These are phyloP conservation scores for Exophiala mesophila DNA, from an alignment of 2,329 filamentous ascomycete species.

Conservation along the genomic window DNA sequence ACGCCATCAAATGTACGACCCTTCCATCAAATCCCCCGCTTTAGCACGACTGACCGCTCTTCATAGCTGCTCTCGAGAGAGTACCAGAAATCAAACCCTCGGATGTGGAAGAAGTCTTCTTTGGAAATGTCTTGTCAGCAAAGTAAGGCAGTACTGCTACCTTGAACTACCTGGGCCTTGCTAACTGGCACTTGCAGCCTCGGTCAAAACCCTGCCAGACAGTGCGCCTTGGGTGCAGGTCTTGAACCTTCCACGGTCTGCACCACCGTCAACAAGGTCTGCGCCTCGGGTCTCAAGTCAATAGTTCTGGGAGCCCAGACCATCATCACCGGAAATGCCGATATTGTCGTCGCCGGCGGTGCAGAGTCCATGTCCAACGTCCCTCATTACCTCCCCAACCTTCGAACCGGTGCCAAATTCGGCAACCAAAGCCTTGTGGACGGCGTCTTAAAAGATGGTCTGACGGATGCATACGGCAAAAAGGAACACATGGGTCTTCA, in stretches of 20 bases:
- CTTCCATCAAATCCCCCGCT: constrained; percentile 10
- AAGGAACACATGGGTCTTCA: constrained; percentile 95
- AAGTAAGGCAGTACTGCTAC: constrained; percentile 54
- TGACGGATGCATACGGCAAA: constrained; percentile 86
- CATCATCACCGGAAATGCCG: constrained; percentile 92
- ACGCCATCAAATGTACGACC: constrained; percentile 82
- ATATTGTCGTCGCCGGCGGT: constrained; percentile 88
- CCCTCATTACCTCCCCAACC: constrained; percentile 86
- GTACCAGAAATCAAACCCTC: constrained; percentile 80
- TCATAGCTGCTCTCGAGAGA: constrained; percentile 69
- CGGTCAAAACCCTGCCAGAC: constrained; percentile 91
- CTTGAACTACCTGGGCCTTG: not conserved
- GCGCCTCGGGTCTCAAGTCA: constrained; percentile 90
- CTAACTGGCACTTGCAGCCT: constrained; percentile 54
- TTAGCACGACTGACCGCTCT: constrained; percentile 6
- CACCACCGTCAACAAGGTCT: constrained; percentile 98
- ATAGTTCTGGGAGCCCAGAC: constrained; percentile 93
- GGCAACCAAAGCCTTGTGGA: constrained; percentile 86
- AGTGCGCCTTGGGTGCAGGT: constrained; percentile 85
- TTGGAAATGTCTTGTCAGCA: constrained; percentile 95
- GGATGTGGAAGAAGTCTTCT: constrained; percentile 93
- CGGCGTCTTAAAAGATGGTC: constrained; percentile 86
- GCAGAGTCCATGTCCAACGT: constrained; percentile 98
- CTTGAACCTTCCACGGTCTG: constrained; percentile 73
- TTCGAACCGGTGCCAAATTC: constrained; percentile 87